A percentile compares a stretch with the other conserved stretches of the same genome.
phyloP scores from a whole-genome alignment of 2,329 filamentous ascomycete species.

The Neofusicoccum sp. region DNA sequence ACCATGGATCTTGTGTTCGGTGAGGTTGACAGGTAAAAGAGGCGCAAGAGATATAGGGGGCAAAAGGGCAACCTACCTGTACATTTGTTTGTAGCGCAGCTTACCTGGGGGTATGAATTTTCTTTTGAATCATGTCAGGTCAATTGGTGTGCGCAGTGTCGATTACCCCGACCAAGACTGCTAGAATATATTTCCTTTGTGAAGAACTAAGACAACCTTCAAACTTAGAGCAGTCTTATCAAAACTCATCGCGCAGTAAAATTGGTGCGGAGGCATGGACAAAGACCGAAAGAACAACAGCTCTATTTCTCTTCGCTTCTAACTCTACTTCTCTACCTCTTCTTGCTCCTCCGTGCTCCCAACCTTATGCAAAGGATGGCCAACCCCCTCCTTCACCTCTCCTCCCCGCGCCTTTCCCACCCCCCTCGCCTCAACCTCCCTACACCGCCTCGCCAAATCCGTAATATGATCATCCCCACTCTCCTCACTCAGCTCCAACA shows the following conservation, averaged over 20 bases:
- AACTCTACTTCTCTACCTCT: constrained; percentile 54
- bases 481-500: constrained; percentile 71
- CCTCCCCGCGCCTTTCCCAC: constrained; percentile 69
- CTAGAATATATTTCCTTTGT: too few species aligned
- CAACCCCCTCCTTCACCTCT: constrained; percentile 27
- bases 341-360: constrained; percentile 62
- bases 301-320: background rate
- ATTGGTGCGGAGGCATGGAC: too few species aligned
- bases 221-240: too few species aligned
- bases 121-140: background rate
- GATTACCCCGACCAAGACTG: too few species aligned
- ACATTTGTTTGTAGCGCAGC: constrained; percentile 21
- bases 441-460: constrained; percentile 75
- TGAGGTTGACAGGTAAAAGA: constrained; percentile 23
- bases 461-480: constrained; percentile 83
- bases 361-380: constrained; percentile 42
- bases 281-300: too few species aligned
- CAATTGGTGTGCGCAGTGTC: too few species aligned
- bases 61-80: constrained; percentile 19
- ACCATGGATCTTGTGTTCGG: constrained; percentile 47
- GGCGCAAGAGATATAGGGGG: background rate
- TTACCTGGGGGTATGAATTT: constrained; percentile 13
- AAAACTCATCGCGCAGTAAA: too few species aligned
- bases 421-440: constrained; percentile 59
- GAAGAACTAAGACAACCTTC: too few species aligned